Percentiles rank a stretch among this genome's conserved stretches.
Evolutionary conservation across 176 grass and related monocot genomes (phyloP).

Genomic region (Hsuehochloa calcarea): DNA sequence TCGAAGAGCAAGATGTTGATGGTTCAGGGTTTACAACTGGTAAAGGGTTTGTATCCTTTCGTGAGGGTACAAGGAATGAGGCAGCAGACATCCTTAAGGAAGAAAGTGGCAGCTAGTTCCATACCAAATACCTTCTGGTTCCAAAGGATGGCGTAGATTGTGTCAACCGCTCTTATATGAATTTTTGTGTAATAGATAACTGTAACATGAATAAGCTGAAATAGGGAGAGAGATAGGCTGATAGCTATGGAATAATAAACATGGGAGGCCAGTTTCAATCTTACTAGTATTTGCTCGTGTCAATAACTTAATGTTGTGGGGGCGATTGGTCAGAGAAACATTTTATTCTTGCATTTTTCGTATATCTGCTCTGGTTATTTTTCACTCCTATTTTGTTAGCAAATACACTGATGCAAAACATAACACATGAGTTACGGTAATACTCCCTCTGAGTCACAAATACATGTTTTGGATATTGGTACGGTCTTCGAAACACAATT

Average conservation of each 20-base stretch:
- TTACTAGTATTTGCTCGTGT: background rate
- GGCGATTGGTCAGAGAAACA: background rate
- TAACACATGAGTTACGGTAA: background rate
- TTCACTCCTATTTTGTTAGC: background rate
- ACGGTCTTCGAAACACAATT: no score
- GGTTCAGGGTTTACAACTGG: slow-evolving; percentile 47
- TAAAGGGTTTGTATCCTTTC: slow-evolving; percentile 80
- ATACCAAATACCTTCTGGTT: background rate
- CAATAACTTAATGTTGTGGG: background rate
- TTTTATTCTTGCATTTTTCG: background rate
- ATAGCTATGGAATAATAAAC: slow-evolving; percentile 30
- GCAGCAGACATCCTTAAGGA: slow-evolving; percentile 70
- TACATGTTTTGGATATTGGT: no score
- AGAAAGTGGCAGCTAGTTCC: slow-evolving; percentile 50
- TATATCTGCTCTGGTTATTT: background rate
- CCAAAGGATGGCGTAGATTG: background rate
- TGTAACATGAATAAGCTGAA: background rate
- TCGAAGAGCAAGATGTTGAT: slow-evolving; percentile 90
- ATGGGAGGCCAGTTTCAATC: background rate
- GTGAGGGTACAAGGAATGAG: slow-evolving; percentile 58
- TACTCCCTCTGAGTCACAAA: background rate
- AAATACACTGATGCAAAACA: background rate
- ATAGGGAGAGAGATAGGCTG: background rate
- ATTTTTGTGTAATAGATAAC: background rate
- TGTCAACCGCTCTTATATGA: background rate